phyloP scores from a whole-genome alignment of 768 basidiomycete species.

The Exsudoporus frostii region DNA sequence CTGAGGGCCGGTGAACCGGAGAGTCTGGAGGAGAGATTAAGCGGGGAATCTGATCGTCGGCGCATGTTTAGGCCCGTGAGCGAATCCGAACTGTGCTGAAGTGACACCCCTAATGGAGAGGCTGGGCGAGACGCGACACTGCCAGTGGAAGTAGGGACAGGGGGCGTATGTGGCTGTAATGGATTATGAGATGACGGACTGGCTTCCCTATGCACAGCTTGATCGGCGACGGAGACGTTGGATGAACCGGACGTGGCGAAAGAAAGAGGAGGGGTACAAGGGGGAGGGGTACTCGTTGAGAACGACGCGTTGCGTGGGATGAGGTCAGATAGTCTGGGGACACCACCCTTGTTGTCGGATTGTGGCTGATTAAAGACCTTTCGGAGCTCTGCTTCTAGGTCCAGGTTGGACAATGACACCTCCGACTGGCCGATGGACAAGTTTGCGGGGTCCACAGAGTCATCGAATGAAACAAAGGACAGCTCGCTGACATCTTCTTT shows the following conservation, averaged over 20 bases:
- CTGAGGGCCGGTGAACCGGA: slow-evolving; percentile 19
- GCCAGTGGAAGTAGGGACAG: background rate
- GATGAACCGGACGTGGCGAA: slow-evolving; percentile 20
- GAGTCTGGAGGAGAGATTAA: slow-evolving; percentile 13
- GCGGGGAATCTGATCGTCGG: slow-evolving; percentile 24
- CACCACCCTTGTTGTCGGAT: slow-evolving; percentile 6
- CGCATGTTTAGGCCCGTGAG: slow-evolving; percentile 15
- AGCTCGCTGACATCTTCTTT: slow-evolving; percentile 28
- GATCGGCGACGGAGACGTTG: slow-evolving; percentile 11
- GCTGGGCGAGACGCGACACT: slow-evolving; percentile 1
- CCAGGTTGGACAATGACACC: slow-evolving; percentile 34
- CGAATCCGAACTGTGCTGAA: slow-evolving; percentile 19
- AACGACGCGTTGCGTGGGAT: slow-evolving; percentile 23
- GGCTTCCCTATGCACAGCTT: slow-evolving; percentile 1
- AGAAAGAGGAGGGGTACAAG: slow-evolving; percentile 16
- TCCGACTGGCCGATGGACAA: slow-evolving; percentile 37
- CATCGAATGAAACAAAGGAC: slow-evolving; percentile 29
- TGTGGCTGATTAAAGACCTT: slow-evolving; percentile 17
- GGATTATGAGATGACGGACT: background rate
- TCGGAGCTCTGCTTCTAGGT: slow-evolving; percentile 30
- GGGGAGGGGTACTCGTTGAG: slow-evolving; percentile 30
- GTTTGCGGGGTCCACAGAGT: slow-evolving; percentile 31
- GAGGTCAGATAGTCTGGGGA: slow-evolving; percentile 24
- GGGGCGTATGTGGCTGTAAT: slow-evolving; percentile 2
- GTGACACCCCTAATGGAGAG: slow-evolving; percentile 8